phyloP scores from a whole-genome alignment of 352 stramenopile species.

The Globisporangium megalacanthum region DNA sequence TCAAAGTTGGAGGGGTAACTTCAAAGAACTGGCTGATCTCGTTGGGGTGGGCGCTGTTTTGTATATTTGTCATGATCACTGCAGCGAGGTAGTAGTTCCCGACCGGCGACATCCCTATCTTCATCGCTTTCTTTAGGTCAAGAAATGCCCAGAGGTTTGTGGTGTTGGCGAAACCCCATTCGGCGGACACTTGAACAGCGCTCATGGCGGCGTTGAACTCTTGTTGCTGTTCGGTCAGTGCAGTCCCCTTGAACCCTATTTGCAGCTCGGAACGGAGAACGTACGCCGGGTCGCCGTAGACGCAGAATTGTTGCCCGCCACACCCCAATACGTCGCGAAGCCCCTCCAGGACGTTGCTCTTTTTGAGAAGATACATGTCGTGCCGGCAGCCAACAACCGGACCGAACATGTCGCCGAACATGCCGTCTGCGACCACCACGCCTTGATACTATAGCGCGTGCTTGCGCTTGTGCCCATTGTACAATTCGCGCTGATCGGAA shows the following conservation, averaged over 20 bases:
- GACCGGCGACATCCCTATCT: background rate
- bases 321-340: no score
- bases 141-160: background rate
- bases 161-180: background rate
- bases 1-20: no score
- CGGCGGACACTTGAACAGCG: background rate
- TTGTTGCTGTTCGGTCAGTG: background rate
- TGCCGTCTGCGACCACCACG: constrained; percentile 12
- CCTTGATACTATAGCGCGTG: constrained; percentile 21
- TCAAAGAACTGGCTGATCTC: background rate
- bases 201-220: background rate
- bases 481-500: constrained; percentile 3
- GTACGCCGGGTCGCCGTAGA: background rate
- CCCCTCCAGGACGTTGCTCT: background rate
- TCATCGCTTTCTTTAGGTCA: background rate
- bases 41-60: background rate
- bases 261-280: background rate
- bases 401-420: constrained; percentile 16
- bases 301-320: no score
- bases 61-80: background rate
- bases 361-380: constrained; percentile 13
- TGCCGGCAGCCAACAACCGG: constrained; percentile 11
- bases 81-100: background rate
- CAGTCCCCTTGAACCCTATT: background rate
- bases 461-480: constrained; percentile 24